These are phyloP conservation scores for Nicotiana attenuata DNA, from an alignment of 257 asterid species.

Conservation along the genomic window DNA sequence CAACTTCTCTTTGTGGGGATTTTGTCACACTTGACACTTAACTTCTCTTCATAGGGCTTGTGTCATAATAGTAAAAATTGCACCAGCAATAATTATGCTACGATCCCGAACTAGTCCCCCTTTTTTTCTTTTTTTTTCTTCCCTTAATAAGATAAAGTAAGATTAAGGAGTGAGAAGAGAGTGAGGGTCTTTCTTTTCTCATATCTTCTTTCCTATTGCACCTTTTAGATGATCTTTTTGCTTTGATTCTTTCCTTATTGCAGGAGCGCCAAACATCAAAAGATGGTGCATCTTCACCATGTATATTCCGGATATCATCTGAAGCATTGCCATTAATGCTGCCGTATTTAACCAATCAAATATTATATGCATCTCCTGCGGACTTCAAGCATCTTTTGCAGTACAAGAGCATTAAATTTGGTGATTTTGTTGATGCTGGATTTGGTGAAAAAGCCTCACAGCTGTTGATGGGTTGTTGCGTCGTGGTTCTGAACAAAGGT, in stretches of 20 bases:
- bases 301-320: constrained; percentile 87
- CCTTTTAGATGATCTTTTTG: not conserved
- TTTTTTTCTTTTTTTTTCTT: not conserved
- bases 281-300: constrained; percentile 72
- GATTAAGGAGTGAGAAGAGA: not conserved
- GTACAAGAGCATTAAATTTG: constrained; percentile 68
- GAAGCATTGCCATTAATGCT: constrained; percentile 92
- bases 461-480: constrained; percentile 77
- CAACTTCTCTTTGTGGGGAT: not conserved
- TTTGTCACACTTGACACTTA: not conserved
- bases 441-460: constrained; percentile 62
- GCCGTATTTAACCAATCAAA: constrained; percentile 77
- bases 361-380: constrained; percentile 53
- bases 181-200: not conserved
- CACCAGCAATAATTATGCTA: not conserved
- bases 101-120: not conserved
- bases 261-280: constrained; percentile 94
- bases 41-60: not conserved
- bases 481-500: constrained; percentile 70
- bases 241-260: constrained; percentile 9
- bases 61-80: not conserved
- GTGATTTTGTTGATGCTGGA: constrained; percentile 61
- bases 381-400: constrained; percentile 84
- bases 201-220: not conserved
- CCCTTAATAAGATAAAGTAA: not conserved